phyloP scores from a whole-genome alignment of 139 green algal species.

The Picochlorum sp. region DNA sequence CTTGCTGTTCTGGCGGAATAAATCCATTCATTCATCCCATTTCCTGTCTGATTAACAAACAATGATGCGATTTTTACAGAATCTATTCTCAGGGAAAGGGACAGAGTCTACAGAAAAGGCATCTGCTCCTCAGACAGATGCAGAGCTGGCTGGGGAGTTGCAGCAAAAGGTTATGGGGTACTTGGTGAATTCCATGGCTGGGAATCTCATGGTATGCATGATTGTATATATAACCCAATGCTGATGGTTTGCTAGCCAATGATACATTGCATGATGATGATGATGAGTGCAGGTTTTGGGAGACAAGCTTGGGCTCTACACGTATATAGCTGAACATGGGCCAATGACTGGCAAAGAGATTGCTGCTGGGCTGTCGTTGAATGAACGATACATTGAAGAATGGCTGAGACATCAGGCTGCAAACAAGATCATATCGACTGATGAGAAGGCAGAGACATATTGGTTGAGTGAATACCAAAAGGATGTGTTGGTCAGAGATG shows the following conservation, averaged over 20 bases:
- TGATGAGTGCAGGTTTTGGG: neutral
- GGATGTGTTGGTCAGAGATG: constrained; percentile 18
- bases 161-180: neutral
- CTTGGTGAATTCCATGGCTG: constrained; percentile 2
- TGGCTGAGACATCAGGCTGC: constrained; percentile 26
- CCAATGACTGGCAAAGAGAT: constrained; percentile 7
- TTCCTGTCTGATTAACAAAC: no score
- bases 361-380: constrained; percentile 1
- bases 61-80: no score
- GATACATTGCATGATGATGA: neutral
- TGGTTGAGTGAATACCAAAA: constrained; percentile 21
- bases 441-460: constrained; percentile 14
- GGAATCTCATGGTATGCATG: neutral
- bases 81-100: no score
- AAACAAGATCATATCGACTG: constrained; percentile 7
- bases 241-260: neutral
- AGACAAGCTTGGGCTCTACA: constrained; percentile 23
- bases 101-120: no score
- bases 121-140: neutral
- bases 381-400: constrained; percentile 16
- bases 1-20: no score
- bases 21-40: no score
- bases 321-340: constrained; percentile 5
- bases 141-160: neutral
- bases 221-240: neutral